Evolutionary conservation across 164 flowering plant species (phyloP), one percentile per base, ranked within the genome.

Genomic region (Macadamia integrifolia): DNA sequence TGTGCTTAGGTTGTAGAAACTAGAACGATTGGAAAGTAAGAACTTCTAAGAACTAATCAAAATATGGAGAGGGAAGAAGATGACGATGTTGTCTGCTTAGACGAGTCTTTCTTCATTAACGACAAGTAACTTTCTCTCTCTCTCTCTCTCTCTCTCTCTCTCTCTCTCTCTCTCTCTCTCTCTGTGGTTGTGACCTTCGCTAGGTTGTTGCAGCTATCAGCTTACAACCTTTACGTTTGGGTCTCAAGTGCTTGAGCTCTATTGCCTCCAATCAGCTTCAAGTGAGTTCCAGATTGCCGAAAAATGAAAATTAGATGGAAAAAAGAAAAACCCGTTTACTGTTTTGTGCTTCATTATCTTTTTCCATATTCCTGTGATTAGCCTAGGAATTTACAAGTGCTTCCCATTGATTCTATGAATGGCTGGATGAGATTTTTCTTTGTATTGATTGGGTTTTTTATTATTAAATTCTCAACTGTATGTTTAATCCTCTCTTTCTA

Each of bases 211-310:
- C 90, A 93, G 98, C 73, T 93, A 93, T 69, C 77, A 90, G 83
- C 79, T 91, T 2, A 85, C 93, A 40, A 82, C 77, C 57, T 91
- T 93, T 60, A 82, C 88, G 52, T 91, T 90, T 78, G 98, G 98
- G 63, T 82, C 90, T 61, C 84, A 91, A 58, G 85, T 78, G 67
- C 83, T 93, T 79, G 66, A 85, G 79, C 92, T 91, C 73, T 66
- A 81, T 55, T 89, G 96, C 64, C 93, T 89, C 29, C 92, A 87
- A 60, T 86, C 97, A 55, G 95, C 98, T 75, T 90, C 95, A 32
- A 89, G 98, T 92, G 64, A 84, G 93, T 69, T 31, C 35, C 44
- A 48, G 12, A 57, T 15, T 35, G 40, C 40, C 40, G 40, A 35
- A 35, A 35, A 12, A 40, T 28, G 10, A 12, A 17, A 18, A 53